Evolutionary conservation across 805 yeast genomes (phyloP).

Genomic region (Saccharomyces paradoxus): DNA sequence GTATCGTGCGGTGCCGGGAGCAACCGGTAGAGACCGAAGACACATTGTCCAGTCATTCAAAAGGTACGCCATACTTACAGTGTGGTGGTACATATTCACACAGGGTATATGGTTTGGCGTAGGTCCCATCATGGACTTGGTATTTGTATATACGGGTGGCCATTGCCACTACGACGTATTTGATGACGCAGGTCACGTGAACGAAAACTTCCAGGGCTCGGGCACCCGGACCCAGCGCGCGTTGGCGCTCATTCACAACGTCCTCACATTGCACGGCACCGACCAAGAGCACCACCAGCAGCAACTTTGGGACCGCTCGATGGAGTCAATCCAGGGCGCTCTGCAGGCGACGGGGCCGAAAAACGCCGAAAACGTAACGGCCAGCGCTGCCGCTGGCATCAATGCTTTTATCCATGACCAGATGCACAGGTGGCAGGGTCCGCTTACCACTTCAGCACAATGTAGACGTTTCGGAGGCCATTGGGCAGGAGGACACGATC

Average conservation of each 20-base stretch:
- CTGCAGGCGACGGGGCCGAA: not conserved
- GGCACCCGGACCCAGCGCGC: not conserved
- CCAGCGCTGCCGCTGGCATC: constrained; percentile 5
- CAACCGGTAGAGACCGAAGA: not conserved
- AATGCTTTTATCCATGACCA: constrained; percentile 11
- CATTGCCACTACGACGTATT: constrained; percentile 38
- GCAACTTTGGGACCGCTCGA: not conserved
- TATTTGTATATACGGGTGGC: constrained; percentile 80
- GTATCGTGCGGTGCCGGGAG: constrained; percentile 5
- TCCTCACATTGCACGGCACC: not conserved
- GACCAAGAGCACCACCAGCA: not conserved
- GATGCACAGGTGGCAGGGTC: constrained; percentile 12
- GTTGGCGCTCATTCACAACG: not conserved
- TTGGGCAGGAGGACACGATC: constrained; percentile 90
- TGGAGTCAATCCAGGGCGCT: not conserved
- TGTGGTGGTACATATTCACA: constrained; percentile 80
- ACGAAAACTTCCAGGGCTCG: constrained; percentile 14
- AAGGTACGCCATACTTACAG: constrained; percentile 49
- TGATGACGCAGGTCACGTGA: constrained; percentile 10
- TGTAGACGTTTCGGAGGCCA: constrained; percentile 56
- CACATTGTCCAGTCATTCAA: constrained; percentile 5
- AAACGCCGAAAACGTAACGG: not conserved
- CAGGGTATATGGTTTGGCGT: constrained; percentile 60
- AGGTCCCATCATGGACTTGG: constrained; percentile 78
- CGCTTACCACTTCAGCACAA: constrained; percentile 28